Evolutionary conservation across 2,329 filamentous ascomycete species (phyloP), one percentile per base, ranked within the genome.

Genomic region (Claviceps pusilla): DNA sequence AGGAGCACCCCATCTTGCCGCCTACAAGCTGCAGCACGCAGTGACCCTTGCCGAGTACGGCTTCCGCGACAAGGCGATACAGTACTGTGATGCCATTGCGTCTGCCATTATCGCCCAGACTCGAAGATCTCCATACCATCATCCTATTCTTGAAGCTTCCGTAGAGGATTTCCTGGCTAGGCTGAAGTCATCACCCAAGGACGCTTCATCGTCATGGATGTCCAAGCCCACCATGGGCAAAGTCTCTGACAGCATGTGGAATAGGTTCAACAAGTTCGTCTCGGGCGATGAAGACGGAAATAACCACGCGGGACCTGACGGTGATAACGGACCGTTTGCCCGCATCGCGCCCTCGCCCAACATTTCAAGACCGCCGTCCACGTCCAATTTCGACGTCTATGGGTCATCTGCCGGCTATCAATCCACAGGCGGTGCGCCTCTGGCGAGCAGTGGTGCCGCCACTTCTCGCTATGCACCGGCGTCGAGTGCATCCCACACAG

Each of bases 201-300:
- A 93, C 60, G 83, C 80, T 54, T 84, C 83, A 7, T 83, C 81
- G 24, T 91, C 89, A 2, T 95, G 91, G 88, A 93, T 98, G 52
- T 86, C 89, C 1, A 95, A 93, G 68, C 89, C 91, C 7, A 96
- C 83, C 67, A 94, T 97, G 79, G 90, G 94, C 68, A 95, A 94
- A 69, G 89, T 97, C 0, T 93, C 90, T 2, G 89, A 86, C 57
- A 89, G 86, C 39, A 82, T 97, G 65, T 90, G 89, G 79, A 89
- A 83, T 59, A 89, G 86, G 56, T 96, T 99, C 71, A 97, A 90
- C 70, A 96, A 89, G 63, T 98, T 98, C 64, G 89, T 98, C 57
- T 83, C 87, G 52, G 94, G 93, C 14, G 91, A 96, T 56, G 91
- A 97, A 54, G 89, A 95, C 56, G 89, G 94, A 55, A 82, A 79